Conservation (phyloP, 1,284 basidiomycete species). For the Leccinum angustisporum region DNA sequence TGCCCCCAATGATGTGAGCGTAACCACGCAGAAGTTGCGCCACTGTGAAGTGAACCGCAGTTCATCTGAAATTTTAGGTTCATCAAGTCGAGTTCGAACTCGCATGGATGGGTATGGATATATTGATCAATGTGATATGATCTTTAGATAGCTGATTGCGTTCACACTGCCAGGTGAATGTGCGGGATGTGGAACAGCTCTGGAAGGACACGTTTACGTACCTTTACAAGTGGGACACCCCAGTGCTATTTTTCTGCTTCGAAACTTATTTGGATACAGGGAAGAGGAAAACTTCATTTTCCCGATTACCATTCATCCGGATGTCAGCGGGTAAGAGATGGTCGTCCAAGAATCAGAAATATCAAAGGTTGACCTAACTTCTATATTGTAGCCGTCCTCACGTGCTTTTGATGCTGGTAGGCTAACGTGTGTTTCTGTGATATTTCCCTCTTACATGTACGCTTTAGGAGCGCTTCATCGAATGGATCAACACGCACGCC, state of each 20-base stretch:
- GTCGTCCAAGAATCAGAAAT: neutral
- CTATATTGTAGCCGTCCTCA: constrained; percentile 40
- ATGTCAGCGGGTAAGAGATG: constrained; percentile 67
- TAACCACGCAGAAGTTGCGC: neutral
- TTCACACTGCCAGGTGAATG: constrained; percentile 53
- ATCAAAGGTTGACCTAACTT: constrained; percentile 1
- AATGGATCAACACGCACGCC: constrained; percentile 74
- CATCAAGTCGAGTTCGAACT: constrained; percentile 64
- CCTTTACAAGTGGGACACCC: constrained; percentile 50
- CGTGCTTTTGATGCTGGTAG: constrained; percentile 73
- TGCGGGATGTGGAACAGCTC: constrained; percentile 66
- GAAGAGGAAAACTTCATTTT: constrained; percentile 75
- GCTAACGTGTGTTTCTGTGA: constrained; percentile 14
- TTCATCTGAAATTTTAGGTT: constrained; percentile 42
- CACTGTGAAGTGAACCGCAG: neutral
- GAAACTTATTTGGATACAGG: constrained; percentile 32
- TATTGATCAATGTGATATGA: constrained; percentile 46
- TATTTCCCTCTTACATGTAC: neutral
- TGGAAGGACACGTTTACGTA: constrained; percentile 80
- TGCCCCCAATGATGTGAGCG: constrained; percentile 67
- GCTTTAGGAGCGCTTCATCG: constrained; percentile 70
- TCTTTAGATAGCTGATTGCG: neutral
- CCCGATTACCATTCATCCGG: constrained; percentile 77
- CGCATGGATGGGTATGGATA: constrained; percentile 59
- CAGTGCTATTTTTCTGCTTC: neutral